Evolutionary conservation across 371 early-diverging fungal species (phyloP), one percentile per base, ranked within the genome.

Genomic region (Mucor piriformis): DNA sequence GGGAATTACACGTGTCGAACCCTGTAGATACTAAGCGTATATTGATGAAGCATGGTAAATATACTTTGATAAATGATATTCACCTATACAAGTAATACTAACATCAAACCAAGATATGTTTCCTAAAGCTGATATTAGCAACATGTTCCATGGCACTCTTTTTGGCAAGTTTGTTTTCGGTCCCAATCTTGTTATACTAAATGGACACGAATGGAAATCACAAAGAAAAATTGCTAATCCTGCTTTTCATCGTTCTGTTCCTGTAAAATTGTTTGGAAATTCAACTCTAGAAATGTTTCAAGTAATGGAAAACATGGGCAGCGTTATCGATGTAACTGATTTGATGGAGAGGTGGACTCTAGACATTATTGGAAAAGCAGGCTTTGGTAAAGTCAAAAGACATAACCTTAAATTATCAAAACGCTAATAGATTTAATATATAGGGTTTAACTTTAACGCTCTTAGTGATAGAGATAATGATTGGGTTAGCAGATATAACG

Each of bases 181-280:
- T 0, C 29, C 37, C 20, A 58, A 50, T 32, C 4, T 29, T 6
- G 21, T 37, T 6, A 34, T 61, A 0, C 38, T 55, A 10, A 69
- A 59, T 52, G 72, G 68, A 2, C 48, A 35, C 20, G 54, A 69
- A 13, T 75, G 76, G 76, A 66, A 54, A 23, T 21, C 42, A 1
- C 75, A 75, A n/a, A 61, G 75, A 7, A 32, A 69, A 67, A 58
- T 73, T 24, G 69, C 71, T 2, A 76, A 76, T 34, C 68, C 70
- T 15, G 73, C 76, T 11, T 77, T 77, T 27, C 74, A 64, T 23
- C 50, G 68, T 15, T 63, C 70, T 11, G 57, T 68, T 63, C 77
- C 77, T 0, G 57, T 74, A 21, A 50, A 64, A 15, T 20, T 68
- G 13, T 77, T 74, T 61, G 75, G 75, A 13, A 29, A 25, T 3